Evolutionary conservation across 2,329 filamentous ascomycete species (phyloP).

Genomic region (Monosporascus sp.): DNA sequence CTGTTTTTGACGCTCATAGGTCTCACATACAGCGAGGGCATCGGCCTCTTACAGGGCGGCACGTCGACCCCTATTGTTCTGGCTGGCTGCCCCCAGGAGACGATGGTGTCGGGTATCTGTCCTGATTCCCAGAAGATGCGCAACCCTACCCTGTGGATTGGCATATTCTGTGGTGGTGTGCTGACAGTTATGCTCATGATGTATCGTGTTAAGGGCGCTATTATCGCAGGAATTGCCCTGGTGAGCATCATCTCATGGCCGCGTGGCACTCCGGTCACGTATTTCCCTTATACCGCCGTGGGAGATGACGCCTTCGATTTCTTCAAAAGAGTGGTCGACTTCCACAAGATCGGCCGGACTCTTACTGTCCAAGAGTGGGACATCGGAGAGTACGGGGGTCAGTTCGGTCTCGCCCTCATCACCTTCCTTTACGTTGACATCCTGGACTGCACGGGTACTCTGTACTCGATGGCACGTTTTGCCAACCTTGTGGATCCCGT

Average conservation of each 20-base stretch:
- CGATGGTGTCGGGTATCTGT: constrained; percentile 47
- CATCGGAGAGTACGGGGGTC: constrained; percentile 60
- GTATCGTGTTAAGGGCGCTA: constrained; percentile 81
- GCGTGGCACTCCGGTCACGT: constrained; percentile 68
- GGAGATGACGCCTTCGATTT: constrained; percentile 75
- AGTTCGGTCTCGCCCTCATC: constrained; percentile 79
- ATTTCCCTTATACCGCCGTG: constrained; percentile 68
- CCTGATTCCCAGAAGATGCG: constrained; percentile 68
- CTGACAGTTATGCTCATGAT: constrained; percentile 77
- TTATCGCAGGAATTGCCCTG: constrained; percentile 76
- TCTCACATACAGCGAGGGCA: constrained; percentile 75
- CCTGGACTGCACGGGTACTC: constrained; percentile 77
- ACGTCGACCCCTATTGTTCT: constrained; percentile 65
- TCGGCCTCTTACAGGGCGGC: constrained; percentile 72
- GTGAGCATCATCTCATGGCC: constrained; percentile 90
- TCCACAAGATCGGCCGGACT: constrained; percentile 69
- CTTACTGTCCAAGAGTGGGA: constrained; percentile 72
- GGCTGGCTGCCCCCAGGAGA: constrained; percentile 60
- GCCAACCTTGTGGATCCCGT: constrained; percentile 73
- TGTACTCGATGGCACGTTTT: constrained; percentile 88
- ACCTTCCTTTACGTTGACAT: constrained; percentile 92
- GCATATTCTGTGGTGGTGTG: constrained; percentile 80
- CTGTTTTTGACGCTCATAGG: constrained; percentile 75
- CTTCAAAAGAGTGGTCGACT: constrained; percentile 82
- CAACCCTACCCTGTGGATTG: constrained; percentile 79